Percentiles rank a stretch among this genome's conserved stretches.
Conservation (phyloP, 192 early-diverging fungal species). For the Chytriomyces sp. region DNA sequence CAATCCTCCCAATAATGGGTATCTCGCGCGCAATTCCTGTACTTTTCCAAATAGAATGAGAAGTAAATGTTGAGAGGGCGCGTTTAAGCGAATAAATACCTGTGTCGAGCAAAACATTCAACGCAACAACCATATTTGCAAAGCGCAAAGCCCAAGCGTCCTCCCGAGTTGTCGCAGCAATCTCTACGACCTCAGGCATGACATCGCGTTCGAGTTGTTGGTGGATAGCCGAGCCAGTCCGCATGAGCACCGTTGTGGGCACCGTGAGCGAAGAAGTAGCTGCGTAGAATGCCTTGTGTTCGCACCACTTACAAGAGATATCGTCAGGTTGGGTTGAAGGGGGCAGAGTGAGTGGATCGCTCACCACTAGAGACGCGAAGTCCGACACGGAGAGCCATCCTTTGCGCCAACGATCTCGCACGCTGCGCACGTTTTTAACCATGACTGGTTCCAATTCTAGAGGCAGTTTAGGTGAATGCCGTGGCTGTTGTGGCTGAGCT, state of each 20-base stretch:
- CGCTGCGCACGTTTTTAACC: neutral
- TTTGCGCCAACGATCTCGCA: neutral
- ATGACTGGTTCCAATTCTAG: too few relatives aligned
- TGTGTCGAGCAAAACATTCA: constrained; percentile 9
- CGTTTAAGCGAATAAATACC: neutral
- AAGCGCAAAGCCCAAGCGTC: constrained; percentile 3
- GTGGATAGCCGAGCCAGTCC: constrained; percentile 5
- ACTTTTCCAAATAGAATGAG: neutral
- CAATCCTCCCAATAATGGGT: constrained; percentile 10
- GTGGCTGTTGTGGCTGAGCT: too few relatives aligned
- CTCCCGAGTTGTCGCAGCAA: neutral
- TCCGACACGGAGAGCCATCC: constrained; percentile 5
- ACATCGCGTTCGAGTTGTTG: neutral
- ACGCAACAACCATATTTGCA: neutral
- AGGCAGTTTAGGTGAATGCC: too few relatives aligned
- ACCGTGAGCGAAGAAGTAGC: neutral
- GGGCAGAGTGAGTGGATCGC: neutral
- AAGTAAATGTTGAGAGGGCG: neutral
- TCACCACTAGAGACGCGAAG: constrained; percentile 1
- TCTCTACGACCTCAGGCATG: neutral
- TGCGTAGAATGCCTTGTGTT: neutral
- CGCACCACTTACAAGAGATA: neutral
- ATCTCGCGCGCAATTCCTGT: constrained; percentile 17
- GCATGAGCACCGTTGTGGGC: neutral
- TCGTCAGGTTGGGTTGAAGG: neutral